Percentiles rank a stretch among this genome's conserved stretches.
Evolutionary conservation across 306 rosid species (phyloP).

Genomic region (Pueraria montana): DNA sequence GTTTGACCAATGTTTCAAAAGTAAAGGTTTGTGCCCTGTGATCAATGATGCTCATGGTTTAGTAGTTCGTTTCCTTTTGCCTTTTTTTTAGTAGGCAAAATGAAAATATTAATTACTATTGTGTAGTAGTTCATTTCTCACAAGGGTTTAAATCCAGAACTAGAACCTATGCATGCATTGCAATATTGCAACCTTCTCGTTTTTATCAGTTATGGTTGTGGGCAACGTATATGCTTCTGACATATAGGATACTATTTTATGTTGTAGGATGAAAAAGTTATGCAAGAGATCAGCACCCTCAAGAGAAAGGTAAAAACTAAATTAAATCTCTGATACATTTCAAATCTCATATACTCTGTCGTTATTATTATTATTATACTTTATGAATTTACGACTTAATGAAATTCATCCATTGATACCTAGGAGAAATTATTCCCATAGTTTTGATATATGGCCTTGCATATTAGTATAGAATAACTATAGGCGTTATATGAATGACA

Average conservation of each 20-base stretch:
- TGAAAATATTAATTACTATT: conserved; percentile 3
- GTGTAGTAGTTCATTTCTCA: conserved; percentile 14
- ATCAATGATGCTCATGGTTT: not conserved
- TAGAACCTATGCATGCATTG: not conserved
- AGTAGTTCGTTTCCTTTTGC: conserved; percentile 9
- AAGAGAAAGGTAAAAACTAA: conserved; percentile 51
- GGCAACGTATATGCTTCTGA: conserved; percentile 2
- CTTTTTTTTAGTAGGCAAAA: not conserved
- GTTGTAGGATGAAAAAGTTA: conserved; percentile 50
- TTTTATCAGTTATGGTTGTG: not conserved
- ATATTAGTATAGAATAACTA: too few species aligned
- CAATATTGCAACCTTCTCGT: conserved; percentile 5
- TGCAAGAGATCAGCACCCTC: conserved; percentile 45
- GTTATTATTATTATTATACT: too few species aligned
- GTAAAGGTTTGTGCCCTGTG: conserved; percentile 45
- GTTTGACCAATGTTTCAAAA: conserved; percentile 45
- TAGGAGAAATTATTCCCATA: too few species aligned
- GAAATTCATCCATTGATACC: too few species aligned
- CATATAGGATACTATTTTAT: not conserved
- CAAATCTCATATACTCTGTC: conserved; percentile 1
- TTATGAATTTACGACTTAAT: too few species aligned
- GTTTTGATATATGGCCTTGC: too few species aligned
- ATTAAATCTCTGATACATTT: not conserved
- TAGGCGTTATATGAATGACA: too few species aligned
- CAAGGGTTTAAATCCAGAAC: conserved; percentile 3